Conservation (phyloP, 2,329 filamentous ascomycete species). For the Phialophora tarda region DNA sequence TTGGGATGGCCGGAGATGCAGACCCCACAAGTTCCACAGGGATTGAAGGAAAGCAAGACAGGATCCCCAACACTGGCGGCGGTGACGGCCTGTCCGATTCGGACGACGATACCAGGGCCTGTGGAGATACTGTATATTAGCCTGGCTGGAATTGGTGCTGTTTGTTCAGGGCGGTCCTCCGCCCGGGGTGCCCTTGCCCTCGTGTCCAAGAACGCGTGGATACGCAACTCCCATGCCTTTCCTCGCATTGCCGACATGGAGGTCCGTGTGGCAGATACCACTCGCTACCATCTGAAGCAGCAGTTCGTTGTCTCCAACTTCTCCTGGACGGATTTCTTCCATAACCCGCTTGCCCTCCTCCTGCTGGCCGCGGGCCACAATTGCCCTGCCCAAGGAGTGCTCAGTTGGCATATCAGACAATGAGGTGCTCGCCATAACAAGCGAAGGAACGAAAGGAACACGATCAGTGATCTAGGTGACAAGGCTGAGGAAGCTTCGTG, state of each 20-base stretch:
- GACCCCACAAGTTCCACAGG: constrained; percentile 53
- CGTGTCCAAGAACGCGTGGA: constrained; percentile 5
- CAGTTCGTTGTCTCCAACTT: constrained; percentile 39
- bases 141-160: no score
- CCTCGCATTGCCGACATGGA: constrained; percentile 38
- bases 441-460: no score
- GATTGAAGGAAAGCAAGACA: constrained; percentile 55
- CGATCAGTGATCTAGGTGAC: no score
- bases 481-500: no score
- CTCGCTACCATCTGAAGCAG: constrained; percentile 20
- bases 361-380: neutral
- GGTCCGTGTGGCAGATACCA: constrained; percentile 27
- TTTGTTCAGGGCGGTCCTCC: no score
- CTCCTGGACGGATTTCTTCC: neutral
- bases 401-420: no score
- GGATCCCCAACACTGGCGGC: constrained; percentile 5
- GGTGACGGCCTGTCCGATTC: constrained; percentile 14
- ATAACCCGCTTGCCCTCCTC: neutral
- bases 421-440: no score
- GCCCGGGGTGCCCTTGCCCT: neutral
- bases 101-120: constrained; percentile 11
- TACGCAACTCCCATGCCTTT: constrained; percentile 27
- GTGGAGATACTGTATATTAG: no score
- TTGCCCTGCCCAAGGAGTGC: no score
- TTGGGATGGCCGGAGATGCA: constrained; percentile 55